Percentiles rank a stretch among this genome's conserved stretches.
These are phyloP conservation scores for Gossypium mustelinum DNA, from an alignment of 345 rosid species.

Conservation along the genomic window DNA sequence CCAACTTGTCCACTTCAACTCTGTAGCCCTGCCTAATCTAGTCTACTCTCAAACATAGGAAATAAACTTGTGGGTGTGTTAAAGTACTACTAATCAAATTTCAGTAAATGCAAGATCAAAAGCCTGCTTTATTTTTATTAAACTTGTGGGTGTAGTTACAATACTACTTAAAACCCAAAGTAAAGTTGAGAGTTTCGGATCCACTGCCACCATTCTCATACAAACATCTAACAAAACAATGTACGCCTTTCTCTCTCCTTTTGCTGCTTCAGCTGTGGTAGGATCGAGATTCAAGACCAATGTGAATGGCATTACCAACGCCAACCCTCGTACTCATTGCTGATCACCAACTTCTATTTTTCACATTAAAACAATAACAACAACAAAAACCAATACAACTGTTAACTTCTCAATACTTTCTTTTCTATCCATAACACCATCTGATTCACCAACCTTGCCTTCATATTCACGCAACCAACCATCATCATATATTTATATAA, in stretches of 20 bases:
- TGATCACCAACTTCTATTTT: slow-evolving; percentile 20
- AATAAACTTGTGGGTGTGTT: background rate
- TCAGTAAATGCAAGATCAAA: background rate
- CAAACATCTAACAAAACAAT: background rate
- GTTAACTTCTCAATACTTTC: slow-evolving; percentile 26
- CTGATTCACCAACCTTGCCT: slow-evolving; percentile 24
- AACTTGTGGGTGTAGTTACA: background rate
- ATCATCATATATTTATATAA: slow-evolving; percentile 9
- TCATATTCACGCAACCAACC: slow-evolving; percentile 39
- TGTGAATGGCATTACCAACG: too few species aligned
- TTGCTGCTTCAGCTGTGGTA: background rate
- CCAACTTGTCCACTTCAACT: background rate
- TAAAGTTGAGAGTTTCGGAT: too few species aligned
- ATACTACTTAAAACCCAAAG: background rate
- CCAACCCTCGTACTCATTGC: too few species aligned
- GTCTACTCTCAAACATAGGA: too few species aligned
- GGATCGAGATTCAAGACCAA: too few species aligned
- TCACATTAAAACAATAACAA: slow-evolving; percentile 18
- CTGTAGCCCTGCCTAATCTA: too few species aligned
- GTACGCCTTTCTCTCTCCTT: too few species aligned
- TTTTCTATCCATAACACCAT: background rate
- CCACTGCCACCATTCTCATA: background rate
- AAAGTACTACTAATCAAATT: background rate
- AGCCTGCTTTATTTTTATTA: background rate
- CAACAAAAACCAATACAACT: slow-evolving; percentile 20